Evolutionary conservation across 2,329 filamentous ascomycete genomes (phyloP), one percentile per base, ranked within the genome.

Genomic region (Penicillium sclerotigenum): DNA sequence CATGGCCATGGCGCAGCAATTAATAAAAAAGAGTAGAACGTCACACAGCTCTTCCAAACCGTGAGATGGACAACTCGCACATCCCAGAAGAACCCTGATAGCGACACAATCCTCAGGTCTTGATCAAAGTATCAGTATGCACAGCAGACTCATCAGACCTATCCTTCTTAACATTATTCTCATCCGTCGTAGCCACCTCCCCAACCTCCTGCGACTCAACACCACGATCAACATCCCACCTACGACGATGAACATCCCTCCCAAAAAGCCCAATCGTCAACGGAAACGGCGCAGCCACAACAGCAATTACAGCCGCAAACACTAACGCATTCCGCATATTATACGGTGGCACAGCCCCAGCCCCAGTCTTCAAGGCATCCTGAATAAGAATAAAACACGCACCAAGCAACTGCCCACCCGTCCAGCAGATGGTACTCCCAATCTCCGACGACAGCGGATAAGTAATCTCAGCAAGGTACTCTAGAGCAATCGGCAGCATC

Each of bases 381-480:
- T 90, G 89, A 55, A 93, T 75, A 29, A 99, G 77, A 66, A 97
- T 89, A 68, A 97, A 96, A 28, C 92, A 75, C 2, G 85, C 92
- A 13, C 94, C 94, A 0, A 95, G 75, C 8, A 97, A 74, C 77
- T 97, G 93, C 0, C 94, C 93, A 6, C 88, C 88, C 1, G 84
- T 83, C 94, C 94, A 97, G 67, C 88, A 89, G 22, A 95, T 79
- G 28, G 89, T 91, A 59, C 85, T 89, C 0, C 89, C 90, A 42
- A 97, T 83, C 74, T 96, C 93, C 0, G 94, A 92, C 38, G 86
- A 87, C 26, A 95, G 85, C 0, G 94, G 94, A 68, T 94, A 90
- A 5, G 89, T 91, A 57, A 96, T 83, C 72, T 97, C 91, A 49
- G 90, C 89, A 16, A 97, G 79, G 65, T 89, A 91, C 74, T 99